Conservation (phyloP, 164 flowering plant species). For the Houttuynia cordata region DNA sequence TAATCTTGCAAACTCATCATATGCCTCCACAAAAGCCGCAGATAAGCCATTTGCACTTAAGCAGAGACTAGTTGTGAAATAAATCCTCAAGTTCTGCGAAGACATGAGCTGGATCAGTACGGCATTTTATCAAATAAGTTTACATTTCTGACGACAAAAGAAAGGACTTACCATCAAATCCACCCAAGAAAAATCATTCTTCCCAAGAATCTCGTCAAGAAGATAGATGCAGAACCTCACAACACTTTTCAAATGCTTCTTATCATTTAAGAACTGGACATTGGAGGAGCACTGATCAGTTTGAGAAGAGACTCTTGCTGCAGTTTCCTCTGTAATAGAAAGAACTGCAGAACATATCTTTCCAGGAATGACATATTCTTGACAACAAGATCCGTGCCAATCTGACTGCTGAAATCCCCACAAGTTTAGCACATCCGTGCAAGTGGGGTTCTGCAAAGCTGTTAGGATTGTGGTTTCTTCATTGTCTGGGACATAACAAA, state of each 20-base stretch:
- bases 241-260: constrained; percentile 29
- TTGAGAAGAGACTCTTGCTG: constrained; percentile 35
- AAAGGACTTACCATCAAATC: constrained; percentile 45
- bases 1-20: constrained; percentile 41
- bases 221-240: constrained; percentile 70
- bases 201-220: constrained; percentile 39
- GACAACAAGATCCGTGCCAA: constrained; percentile 61
- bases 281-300: constrained; percentile 7
- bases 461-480: constrained; percentile 13
- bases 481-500: constrained; percentile 42
- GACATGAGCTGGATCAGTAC: constrained; percentile 6
- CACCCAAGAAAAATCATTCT: constrained; percentile 58
- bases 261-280: constrained; percentile 11
- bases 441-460: constrained; percentile 12
- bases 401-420: constrained; percentile 52
- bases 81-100: constrained; percentile 60
- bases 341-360: constrained; percentile 42
- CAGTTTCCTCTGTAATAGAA: constrained; percentile 33
- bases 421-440: constrained; percentile 6
- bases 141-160: neutral
- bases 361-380: constrained; percentile 45
- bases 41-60: constrained; percentile 27
- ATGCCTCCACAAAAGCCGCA: constrained; percentile 27
- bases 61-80: constrained; percentile 35
- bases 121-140: neutral